Evolutionary conservation across 2,329 filamentous ascomycete genomes (phyloP), one percentile per base, ranked within the genome.

Genomic region (Xenosphaeropsis pyriputrescens): DNA sequence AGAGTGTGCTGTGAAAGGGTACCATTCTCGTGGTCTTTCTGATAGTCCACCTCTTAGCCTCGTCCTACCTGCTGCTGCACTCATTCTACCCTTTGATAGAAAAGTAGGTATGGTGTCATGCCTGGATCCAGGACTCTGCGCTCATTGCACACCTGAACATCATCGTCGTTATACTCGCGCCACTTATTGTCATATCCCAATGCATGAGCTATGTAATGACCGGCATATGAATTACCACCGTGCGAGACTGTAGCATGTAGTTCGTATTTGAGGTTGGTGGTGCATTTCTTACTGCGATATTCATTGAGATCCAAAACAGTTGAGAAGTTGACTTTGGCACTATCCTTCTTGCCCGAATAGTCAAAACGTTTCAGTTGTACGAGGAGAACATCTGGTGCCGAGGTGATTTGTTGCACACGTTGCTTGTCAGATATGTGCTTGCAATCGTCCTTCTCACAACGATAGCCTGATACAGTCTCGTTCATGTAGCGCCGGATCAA

Each of bases 221-320:
- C 49, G 12, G 6, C 29, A 9, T 38, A 12, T 11, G 37, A 29
- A 19, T 22, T 36, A 7, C 42, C 44, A 11, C 13, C 17, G 38
- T 59, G 56, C 32, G 50, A 46, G 8, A 59, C 43, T 3, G 55
- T 48, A 8, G 53, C 46, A 2, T 42, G 35, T 11, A 58, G 45
- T 26, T 52, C 45, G 38, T 58, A 59, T 17, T 32, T 40, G 16
- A 47, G 37, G n/a, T 22, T 26, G 29, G 18, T 34, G 14, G 31
- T 34, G 32, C 39, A 42, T 7, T 29, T 42, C 6, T 40, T 40
- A 32, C 38, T 36, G n/a, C 43, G 40, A 38, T 47, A 47, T 13
- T 35, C 32, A 16, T 40, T 45, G 9, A 57, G 47, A 39, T 54
- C 43, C 6, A 55, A 47, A 11, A 22, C 36, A 6, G 36, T 32